phyloP scores from a whole-genome alignment of 2,329 filamentous ascomycete species.

The Geosmithia morbida region DNA sequence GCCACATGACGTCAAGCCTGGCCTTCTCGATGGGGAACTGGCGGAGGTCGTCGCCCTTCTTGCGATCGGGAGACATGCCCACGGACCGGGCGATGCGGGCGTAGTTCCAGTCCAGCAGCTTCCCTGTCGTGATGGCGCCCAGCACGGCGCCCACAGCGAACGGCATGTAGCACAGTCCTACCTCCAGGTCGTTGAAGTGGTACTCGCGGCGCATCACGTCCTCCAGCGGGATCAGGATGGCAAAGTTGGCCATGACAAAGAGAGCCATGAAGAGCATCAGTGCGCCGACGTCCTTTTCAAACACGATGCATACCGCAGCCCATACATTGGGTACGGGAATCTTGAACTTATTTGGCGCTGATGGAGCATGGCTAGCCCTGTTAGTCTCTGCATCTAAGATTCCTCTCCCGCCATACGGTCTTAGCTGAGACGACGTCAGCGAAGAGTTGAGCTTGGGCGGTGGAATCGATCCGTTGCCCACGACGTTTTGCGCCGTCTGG shows the following conservation, averaged over 20 bases:
- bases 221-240: conserved; percentile 16
- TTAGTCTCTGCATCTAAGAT: neutral
- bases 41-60: conserved; percentile 20
- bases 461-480: conserved; percentile 28
- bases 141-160: conserved; percentile 20
- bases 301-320: conserved; percentile 15
- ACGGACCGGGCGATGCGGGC: conserved; percentile 32
- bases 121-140: conserved; percentile 23
- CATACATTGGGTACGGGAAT: conserved; percentile 14
- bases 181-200: conserved; percentile 18
- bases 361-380: neutral
- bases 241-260: conserved; percentile 18
- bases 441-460: conserved; percentile 11
- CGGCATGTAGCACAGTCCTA: conserved; percentile 27
- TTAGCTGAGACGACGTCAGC: neutral
- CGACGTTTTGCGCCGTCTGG: conserved; percentile 17
- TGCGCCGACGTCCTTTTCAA: conserved; percentile 14
- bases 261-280: conserved; percentile 18
- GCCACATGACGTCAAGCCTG: conserved; percentile 19
- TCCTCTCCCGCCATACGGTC: neutral
- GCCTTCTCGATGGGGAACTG: conserved; percentile 22
- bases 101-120: conserved; percentile 47
- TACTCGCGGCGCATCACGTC: conserved; percentile 16
- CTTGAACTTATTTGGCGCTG: conserved; percentile 2
- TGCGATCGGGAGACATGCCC: conserved; percentile 31